phyloP scores from a whole-genome alignment of 2,329 filamentous ascomycete genomes.

The Fusarium sp. region DNA sequence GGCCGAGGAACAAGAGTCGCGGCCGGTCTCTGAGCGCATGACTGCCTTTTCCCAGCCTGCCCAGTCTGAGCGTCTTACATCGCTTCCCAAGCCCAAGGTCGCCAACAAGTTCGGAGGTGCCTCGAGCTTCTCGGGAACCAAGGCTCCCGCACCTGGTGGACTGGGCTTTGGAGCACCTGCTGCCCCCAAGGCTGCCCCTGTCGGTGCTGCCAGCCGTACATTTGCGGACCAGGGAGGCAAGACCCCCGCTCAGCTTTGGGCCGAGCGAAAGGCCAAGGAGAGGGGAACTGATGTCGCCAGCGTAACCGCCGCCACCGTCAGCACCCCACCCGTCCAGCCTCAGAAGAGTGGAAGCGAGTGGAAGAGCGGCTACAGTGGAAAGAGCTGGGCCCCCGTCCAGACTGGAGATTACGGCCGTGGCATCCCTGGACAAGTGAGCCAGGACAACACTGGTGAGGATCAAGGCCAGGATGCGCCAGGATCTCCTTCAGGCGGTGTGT shows the following conservation, averaged over 20 bases:
- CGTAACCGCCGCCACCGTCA: constrained; percentile 50
- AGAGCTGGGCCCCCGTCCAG: constrained; percentile 88
- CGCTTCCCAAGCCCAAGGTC: constrained; percentile 93
- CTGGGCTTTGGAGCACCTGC: constrained; percentile 72
- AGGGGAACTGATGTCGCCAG: constrained; percentile 63
- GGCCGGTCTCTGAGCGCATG: constrained; percentile 79
- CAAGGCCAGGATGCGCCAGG: constrained; percentile 63
- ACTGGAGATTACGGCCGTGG: constrained; percentile 74
- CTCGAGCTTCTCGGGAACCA: constrained; percentile 85
- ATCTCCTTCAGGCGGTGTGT: constrained; percentile 73
- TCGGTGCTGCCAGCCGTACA: constrained; percentile 87
- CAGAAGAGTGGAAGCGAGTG: constrained; percentile 83
- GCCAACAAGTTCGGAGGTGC: constrained; percentile 85
- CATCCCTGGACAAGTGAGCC: constrained; percentile 58
- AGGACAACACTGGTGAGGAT: constrained; percentile 73
- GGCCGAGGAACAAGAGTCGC: constrained; percentile 56
- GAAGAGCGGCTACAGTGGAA: constrained; percentile 92
- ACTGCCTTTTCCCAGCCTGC: constrained; percentile 73
- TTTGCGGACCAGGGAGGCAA: constrained; percentile 97
- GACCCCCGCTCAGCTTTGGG: constrained; percentile 96
- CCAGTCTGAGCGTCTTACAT: constrained; percentile 83
- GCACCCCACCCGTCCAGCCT: constrained; percentile 67
- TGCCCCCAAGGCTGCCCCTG: constrained; percentile 66
- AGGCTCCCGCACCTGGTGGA: constrained; percentile 81
- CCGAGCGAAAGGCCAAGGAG: constrained; percentile 93